A percentile compares a stretch with the other conserved stretches of the same genome.
phyloP scores from a whole-genome alignment of 441 rosid species.

The Capsella rubella region DNA sequence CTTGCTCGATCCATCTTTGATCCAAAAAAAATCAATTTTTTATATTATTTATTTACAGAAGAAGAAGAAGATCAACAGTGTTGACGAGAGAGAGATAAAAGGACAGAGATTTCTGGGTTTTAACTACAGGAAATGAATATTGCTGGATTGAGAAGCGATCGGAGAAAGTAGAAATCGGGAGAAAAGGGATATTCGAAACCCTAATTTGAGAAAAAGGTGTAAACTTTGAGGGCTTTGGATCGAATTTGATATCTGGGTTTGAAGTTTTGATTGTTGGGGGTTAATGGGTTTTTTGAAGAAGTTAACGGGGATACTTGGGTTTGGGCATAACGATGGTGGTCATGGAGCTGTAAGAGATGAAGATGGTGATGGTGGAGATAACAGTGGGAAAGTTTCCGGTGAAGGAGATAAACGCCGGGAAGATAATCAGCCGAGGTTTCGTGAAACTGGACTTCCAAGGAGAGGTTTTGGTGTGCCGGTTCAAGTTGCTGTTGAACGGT shows the following conservation, averaged over 20 bases:
- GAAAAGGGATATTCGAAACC: constrained; percentile 44
- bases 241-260: constrained; percentile 28
- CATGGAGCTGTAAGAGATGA: constrained; percentile 50
- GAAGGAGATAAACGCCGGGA: constrained; percentile 37
- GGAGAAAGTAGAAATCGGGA: constrained; percentile 11
- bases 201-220: constrained; percentile 3
- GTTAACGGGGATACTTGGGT: constrained; percentile 78
- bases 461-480: constrained; percentile 82
- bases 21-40: too few relatives aligned
- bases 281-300: constrained; percentile 79
- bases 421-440: constrained; percentile 42
- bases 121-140: neutral
- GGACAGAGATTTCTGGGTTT: neutral
- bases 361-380: constrained; percentile 43
- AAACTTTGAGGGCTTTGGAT: neutral
- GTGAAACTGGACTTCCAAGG: constrained; percentile 70
- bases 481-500: constrained; percentile 71
- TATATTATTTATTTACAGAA: neutral
- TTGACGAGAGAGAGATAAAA: neutral
- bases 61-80: neutral
- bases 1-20: too few relatives aligned
- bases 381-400: constrained; percentile 30
- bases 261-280: neutral
- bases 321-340: constrained; percentile 65
- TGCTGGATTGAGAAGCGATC: constrained; percentile 30